phyloP scores from a whole-genome alignment of 345 rosid species.

The Garcia nutans region DNA sequence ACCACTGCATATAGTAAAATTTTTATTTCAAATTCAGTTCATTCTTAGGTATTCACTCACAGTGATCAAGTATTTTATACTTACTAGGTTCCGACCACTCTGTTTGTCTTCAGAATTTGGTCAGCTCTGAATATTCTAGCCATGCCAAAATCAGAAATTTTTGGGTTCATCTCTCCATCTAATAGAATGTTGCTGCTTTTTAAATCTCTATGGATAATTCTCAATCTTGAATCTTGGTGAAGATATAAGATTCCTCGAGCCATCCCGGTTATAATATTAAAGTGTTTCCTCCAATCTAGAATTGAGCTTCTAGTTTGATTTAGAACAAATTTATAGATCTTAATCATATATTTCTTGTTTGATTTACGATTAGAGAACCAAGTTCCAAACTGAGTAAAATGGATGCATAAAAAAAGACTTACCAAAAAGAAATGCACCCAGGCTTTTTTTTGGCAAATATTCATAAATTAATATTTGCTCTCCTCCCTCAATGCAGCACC shows the following conservation, averaged over 20 bases:
- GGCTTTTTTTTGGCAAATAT: conserved; percentile 67
- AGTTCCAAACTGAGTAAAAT: too few species aligned
- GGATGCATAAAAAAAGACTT: conserved; percentile 8
- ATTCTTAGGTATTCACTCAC: too few species aligned
- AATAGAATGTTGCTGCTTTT: conserved; percentile 62
- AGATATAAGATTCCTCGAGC: conserved; percentile 69
- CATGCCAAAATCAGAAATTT: conserved; percentile 67
- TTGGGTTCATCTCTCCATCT: conserved; percentile 47
- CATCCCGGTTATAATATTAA: conserved; percentile 52
- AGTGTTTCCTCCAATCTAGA: conserved; percentile 53
- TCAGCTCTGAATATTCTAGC: conserved; percentile 51
- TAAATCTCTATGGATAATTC: conserved; percentile 69
- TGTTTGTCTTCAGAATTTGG: conserved; percentile 48
- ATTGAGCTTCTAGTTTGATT: conserved; percentile 37
- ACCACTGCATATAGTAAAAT: conserved; percentile 11
- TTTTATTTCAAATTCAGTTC: neutral
- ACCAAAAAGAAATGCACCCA: conserved; percentile 66
- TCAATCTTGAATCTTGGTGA: conserved; percentile 67
- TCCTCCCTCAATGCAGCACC: too few species aligned
- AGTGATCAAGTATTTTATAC: conserved; percentile 14
- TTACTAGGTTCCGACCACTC: conserved; percentile 76
- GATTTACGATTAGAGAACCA: conserved; percentile 1
- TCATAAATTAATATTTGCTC: too few species aligned
- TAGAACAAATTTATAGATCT: conserved; percentile 9
- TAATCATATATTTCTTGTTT: neutral